Percentiles rank a stretch among this genome's conserved stretches.
These are phyloP conservation scores for Ailanthus altissimus DNA, from an alignment of 345 rosid species.

Conservation along the genomic window DNA sequence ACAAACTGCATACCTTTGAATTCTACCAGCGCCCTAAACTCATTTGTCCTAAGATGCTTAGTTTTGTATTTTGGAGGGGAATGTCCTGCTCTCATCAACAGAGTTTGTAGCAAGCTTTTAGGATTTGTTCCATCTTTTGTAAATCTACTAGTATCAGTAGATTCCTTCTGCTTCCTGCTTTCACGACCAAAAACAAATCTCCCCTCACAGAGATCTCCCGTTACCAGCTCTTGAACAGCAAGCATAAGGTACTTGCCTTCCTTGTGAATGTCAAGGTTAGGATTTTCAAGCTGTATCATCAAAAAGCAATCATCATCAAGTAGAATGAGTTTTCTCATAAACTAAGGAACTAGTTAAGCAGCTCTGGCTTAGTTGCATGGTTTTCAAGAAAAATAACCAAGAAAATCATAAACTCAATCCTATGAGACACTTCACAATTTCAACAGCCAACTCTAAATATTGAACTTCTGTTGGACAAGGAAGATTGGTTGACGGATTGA, in stretches of 20 bases:
- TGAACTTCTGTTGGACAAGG: neutral
- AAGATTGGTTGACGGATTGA: neutral
- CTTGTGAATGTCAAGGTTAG: slow-evolving; percentile 68
- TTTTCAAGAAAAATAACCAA: slow-evolving; percentile 1
- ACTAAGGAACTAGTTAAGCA: neutral
- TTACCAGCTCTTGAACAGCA: slow-evolving; percentile 87
- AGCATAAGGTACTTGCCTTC: slow-evolving; percentile 91
- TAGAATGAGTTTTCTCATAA: neutral
- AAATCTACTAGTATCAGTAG: slow-evolving; percentile 51
- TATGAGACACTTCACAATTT: neutral
- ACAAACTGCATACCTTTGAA: slow-evolving; percentile 98
- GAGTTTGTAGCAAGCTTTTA: slow-evolving; percentile 88
- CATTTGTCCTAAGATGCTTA: slow-evolving; percentile 90
- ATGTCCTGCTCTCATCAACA: slow-evolving; percentile 94
- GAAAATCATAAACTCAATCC: slow-evolving; percentile 14
- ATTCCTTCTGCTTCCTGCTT: slow-evolving; percentile 55
- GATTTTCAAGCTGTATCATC: slow-evolving; percentile 72
- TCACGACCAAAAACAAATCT: slow-evolving; percentile 93
- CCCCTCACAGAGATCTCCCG: slow-evolving; percentile 96
- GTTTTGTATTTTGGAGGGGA: slow-evolving; percentile 97
- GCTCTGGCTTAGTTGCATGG: neutral
- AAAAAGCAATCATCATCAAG: slow-evolving; percentile 7
- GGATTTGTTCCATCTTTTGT: slow-evolving; percentile 90
- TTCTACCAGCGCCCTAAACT: slow-evolving; percentile 89
- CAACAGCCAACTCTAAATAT: neutral